Evolutionary conservation across 371 early-diverging fungal genomes (phyloP).

Genomic region (Circinella umbellata): DNA sequence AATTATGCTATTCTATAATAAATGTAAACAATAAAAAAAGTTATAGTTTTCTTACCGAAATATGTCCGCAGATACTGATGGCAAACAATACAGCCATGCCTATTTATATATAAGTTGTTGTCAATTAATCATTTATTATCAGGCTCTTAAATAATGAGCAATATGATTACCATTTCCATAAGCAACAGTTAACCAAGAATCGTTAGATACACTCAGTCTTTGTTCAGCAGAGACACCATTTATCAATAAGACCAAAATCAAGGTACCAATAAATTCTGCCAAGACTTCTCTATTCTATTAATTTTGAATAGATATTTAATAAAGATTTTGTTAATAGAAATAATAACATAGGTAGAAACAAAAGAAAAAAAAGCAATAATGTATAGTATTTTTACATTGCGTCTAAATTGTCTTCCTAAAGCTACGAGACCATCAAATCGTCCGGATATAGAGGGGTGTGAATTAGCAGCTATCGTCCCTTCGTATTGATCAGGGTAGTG

Average conservation of each 20-base stretch:
- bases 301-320: neutral
- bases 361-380: no score
- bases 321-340: neutral
- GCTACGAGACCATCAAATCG: neutral
- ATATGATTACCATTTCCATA: slow-evolving; percentile 39
- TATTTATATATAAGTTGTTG: slow-evolving; percentile 5
- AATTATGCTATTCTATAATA: neutral
- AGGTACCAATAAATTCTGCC: slow-evolving; percentile 86
- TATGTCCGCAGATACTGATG: slow-evolving; percentile 72
- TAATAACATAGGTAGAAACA: neutral
- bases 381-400: neutral
- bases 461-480: neutral
- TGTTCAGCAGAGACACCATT: slow-evolving; percentile 69
- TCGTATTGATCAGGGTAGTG: slow-evolving; percentile 19
- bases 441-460: neutral
- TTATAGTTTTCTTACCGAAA: slow-evolving; percentile 58
- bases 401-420: slow-evolving; percentile 11
- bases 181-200: slow-evolving; percentile 45
- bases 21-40: neutral
- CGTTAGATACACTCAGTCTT: slow-evolving; percentile 27
- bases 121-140: neutral
- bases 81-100: slow-evolving; percentile 47
- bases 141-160: neutral
- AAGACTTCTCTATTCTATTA: slow-evolving; percentile 65
- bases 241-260: slow-evolving; percentile 71